Percentiles rank a stretch among this genome's conserved stretches.
phyloP scores from a whole-genome alignment of 2,329 filamentous ascomycete genomes.

The Emergomyces pasteurianus region DNA sequence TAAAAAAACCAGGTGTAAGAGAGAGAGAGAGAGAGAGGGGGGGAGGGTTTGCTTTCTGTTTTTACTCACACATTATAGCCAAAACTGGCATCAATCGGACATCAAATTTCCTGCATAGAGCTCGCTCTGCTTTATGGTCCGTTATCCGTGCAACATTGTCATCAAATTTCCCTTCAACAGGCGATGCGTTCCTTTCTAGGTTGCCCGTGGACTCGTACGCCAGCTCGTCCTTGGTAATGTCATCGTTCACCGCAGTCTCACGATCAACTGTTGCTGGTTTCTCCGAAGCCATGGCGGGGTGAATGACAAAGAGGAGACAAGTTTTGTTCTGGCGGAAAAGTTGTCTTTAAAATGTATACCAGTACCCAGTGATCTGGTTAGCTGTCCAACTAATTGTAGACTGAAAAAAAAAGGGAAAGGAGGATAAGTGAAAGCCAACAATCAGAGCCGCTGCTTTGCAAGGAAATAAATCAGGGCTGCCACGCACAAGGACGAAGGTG shows the following conservation, averaged over 20 bases:
- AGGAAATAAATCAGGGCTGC: background rate
- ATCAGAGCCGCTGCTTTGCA: background rate
- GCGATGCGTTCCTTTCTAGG: background rate
- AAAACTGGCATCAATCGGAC: slow-evolving; percentile 42
- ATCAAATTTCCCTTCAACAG: background rate
- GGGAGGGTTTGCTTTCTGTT: background rate
- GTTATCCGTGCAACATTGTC: slow-evolving; percentile 23
- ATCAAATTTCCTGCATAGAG: slow-evolving; percentile 43
- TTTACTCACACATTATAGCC: slow-evolving; percentile 43
- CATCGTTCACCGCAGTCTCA: background rate
- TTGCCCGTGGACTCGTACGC: background rate
- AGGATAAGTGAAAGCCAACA: background rate
- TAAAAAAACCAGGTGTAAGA: background rate
- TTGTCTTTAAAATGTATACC: background rate
- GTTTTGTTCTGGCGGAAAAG: no score
- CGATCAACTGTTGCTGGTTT: background rate
- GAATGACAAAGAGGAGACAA: background rate
- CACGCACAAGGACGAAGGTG: background rate
- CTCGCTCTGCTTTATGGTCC: slow-evolving; percentile 36
- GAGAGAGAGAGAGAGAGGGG: no score
- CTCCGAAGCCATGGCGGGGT: background rate
- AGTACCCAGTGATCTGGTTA: background rate
- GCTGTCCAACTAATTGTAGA: background rate
- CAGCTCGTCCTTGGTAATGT: background rate
- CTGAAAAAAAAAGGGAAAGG: background rate